Base-by-base conservation (phyloP, 2,329 filamentous ascomycete species). In the Trichophyton mentagrophytes region DNA sequence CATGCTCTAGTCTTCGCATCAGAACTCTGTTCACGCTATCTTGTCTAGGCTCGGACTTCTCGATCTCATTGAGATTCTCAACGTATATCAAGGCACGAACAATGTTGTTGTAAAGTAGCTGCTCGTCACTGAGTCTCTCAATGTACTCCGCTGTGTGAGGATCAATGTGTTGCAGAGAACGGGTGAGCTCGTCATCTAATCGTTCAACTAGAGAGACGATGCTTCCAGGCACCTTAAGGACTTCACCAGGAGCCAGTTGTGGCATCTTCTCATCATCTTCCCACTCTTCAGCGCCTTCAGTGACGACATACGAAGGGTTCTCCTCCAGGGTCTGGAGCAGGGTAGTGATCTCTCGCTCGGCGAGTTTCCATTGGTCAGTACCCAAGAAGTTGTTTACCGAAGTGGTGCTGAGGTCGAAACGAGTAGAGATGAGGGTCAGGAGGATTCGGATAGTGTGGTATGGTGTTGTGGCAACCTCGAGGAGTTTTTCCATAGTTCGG, bases 141-240 rank as follows among this genome's bases (percentile, higher is more conserved):
- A 99, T 96, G 72, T 99, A 99, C 78, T 99, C 93, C 33, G 93
- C 93, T 46, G 93, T 99, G 77, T 99, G 93, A 61, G 93, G 95
- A 73, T 99, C 93, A 70, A 99, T 96, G 76, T 87, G 89, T 76
- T 99, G 93, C 59, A 99, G 82, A n/a, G 93, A 96, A 68, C 93
- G 87, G 64, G 89, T 95, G 65, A 99, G 88, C 78, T 99, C 95
- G 70, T 99, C 93, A 70, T 99, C 93, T 20, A 99, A 83, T 71
- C 93, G 84, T 81, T 99, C 93, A 36, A 95, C 85, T 71, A 92
- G 95, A 0, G 93, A 97, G 53, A 96, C 89, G 63, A 97, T 80
- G 78, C 90, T 96, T 71, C 93, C 95, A 20, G 93, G 89, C 61
- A 99, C 91, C 81, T 96, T 88, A 71, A 92, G 83, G 73, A 84